Conservation (phyloP, 2,329 filamentous ascomycete genomes). For the Botrytis porri region DNA sequence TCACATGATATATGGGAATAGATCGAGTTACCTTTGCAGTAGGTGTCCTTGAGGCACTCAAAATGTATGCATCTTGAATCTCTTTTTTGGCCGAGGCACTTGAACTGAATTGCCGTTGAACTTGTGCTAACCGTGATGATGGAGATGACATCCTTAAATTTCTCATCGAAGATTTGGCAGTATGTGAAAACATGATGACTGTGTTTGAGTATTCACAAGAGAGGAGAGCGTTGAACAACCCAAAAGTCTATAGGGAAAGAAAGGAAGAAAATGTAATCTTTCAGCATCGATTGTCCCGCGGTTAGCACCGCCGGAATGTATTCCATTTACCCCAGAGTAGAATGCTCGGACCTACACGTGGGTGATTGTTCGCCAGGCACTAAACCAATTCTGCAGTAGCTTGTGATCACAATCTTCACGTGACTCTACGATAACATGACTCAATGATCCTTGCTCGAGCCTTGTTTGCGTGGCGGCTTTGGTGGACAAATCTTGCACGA, state of each 20-base stretch:
- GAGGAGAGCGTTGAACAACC: neutral
- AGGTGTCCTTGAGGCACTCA: constrained; percentile 85
- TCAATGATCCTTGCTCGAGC: neutral
- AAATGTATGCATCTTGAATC: constrained; percentile 87
- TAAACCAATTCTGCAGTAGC: neutral
- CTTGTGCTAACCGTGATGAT: constrained; percentile 43
- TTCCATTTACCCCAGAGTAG: constrained; percentile 1
- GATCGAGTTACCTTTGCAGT: constrained; percentile 69
- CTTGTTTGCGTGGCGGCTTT: neutral
- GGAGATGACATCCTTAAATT: constrained; percentile 27
- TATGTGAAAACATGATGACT: constrained; percentile 36
- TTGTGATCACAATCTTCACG: neutral
- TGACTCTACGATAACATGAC: constrained; percentile 3
- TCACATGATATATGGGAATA: constrained; percentile 38
- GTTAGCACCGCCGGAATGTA: constrained; percentile 15
- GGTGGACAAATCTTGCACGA: neutral
- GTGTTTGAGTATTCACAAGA: neutral
- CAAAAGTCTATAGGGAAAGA: neutral
- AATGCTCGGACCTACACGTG: neutral
- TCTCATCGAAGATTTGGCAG: constrained; percentile 31
- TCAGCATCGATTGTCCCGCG: constrained; percentile 8
- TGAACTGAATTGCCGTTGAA: constrained; percentile 51
- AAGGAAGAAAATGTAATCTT: neutral
- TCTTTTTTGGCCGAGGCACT: constrained; percentile 54
- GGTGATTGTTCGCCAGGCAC: neutral